Conservation (phyloP, 257 asterid genomes). For the Nicotiana sylvestris region DNA sequence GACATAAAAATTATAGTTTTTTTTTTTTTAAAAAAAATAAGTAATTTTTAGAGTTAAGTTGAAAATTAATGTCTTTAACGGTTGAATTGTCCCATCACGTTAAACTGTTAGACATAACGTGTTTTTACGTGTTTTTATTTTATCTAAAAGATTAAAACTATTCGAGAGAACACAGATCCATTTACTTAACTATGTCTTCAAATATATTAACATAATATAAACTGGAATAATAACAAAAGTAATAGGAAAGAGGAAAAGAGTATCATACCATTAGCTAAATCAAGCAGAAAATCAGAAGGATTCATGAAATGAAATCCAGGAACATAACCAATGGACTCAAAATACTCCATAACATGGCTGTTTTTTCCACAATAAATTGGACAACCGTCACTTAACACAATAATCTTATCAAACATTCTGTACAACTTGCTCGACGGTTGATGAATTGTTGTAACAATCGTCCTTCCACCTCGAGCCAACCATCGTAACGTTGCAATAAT, state of each 20-base stretch:
- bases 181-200: too few species aligned
- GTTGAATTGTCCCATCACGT: too few species aligned
- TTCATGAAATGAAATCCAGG: constrained; percentile 58
- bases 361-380: constrained; percentile 58
- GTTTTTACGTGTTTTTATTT: too few species aligned
- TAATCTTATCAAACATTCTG: constrained; percentile 67
- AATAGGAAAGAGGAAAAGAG: background rate
- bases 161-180: too few species aligned
- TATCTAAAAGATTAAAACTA: too few species aligned
- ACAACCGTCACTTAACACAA: constrained; percentile 63
- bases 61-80: too few species aligned
- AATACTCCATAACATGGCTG: constrained; percentile 51
- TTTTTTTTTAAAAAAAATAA: too few species aligned
- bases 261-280: constrained; percentile 83
- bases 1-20: too few species aligned
- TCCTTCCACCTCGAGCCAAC: constrained; percentile 67
- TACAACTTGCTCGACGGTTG: constrained; percentile 89
- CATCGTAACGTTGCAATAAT: constrained; percentile 48
- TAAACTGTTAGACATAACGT: too few species aligned
- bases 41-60: too few species aligned
- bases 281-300: constrained; percentile 88
- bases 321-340: constrained; percentile 50
- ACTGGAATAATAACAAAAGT: background rate
- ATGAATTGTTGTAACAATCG: constrained; percentile 69
- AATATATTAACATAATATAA: background rate